Evolutionary conservation across 169 alveolate species (phyloP).

Genomic region (Babesia microti): DNA sequence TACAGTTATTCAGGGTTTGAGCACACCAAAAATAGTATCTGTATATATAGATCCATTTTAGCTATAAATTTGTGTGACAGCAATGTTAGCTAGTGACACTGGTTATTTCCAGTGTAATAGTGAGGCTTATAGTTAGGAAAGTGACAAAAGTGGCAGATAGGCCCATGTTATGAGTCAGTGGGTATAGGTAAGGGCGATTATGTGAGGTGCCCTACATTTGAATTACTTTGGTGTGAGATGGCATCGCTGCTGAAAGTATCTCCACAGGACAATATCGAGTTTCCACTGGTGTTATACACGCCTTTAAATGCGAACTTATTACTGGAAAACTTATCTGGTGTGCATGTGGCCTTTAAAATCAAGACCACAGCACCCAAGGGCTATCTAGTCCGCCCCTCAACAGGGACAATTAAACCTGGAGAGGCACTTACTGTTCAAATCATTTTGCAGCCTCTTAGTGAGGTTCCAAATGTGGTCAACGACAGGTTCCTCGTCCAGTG

Average conservation of each 20-base stretch:
- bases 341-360: conserved; percentile 70
- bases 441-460: conserved; percentile 71
- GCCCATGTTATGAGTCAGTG: not conserved
- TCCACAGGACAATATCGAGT: conserved; percentile 72
- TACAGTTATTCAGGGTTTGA: no score
- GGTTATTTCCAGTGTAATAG: no score
- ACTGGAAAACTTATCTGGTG: conserved; percentile 63
- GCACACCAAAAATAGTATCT: no score
- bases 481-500: conserved; percentile 73
- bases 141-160: not conserved
- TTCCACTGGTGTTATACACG: conserved; percentile 71
- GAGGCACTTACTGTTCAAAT: conserved; percentile 66
- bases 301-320: conserved; percentile 66
- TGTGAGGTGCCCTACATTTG: not conserved
- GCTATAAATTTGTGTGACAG: no score
- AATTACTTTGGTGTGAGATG: conserved; percentile 3
- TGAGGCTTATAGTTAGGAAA: no score
- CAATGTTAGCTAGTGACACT: no score
- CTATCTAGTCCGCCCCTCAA: conserved; percentile 71
- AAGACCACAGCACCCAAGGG: conserved; percentile 78
- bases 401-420: conserved; percentile 67
- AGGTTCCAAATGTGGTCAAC: conserved; percentile 59
- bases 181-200: not conserved
- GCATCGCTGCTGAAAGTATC: conserved; percentile 54
- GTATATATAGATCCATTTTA: no score